phyloP scores from a whole-genome alignment of 805 yeast species.

The Torulaspora franciscae region DNA sequence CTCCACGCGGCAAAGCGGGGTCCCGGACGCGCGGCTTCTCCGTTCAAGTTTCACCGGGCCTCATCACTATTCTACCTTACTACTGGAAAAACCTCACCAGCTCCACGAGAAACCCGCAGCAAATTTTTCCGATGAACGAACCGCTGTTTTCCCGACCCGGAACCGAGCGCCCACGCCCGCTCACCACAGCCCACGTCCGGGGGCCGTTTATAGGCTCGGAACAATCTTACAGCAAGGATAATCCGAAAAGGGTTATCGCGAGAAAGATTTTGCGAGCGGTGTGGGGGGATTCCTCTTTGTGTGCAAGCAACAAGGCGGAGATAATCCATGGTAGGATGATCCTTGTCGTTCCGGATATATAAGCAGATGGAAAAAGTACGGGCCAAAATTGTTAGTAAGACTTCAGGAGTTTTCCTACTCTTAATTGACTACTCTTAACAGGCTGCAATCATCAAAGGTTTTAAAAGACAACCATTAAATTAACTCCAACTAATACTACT shows the following conservation, averaged over 20 bases:
- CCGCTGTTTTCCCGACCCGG: constrained; percentile 3
- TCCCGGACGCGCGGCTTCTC: neutral
- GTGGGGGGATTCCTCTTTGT: constrained; percentile 1
- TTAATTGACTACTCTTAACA: no score
- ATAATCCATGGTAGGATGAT: neutral
- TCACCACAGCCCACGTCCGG: neutral
- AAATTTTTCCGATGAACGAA: neutral
- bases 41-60: neutral
- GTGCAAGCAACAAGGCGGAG: neutral
- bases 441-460: no score
- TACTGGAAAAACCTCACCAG: neutral
- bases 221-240: neutral
- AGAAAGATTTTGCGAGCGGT: constrained; percentile 3
- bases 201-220: neutral
- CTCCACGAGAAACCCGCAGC: neutral
- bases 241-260: constrained; percentile 1
- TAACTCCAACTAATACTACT: neutral
- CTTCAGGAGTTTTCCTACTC: no score
- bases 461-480: neutral
- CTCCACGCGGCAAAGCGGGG: neutral
- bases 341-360: constrained; percentile 1
- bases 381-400: neutral
- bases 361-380: neutral
- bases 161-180: neutral
- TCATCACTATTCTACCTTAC: no score